Conservation (phyloP, 78 protist species). For the Goniomonas avonlea region DNA sequence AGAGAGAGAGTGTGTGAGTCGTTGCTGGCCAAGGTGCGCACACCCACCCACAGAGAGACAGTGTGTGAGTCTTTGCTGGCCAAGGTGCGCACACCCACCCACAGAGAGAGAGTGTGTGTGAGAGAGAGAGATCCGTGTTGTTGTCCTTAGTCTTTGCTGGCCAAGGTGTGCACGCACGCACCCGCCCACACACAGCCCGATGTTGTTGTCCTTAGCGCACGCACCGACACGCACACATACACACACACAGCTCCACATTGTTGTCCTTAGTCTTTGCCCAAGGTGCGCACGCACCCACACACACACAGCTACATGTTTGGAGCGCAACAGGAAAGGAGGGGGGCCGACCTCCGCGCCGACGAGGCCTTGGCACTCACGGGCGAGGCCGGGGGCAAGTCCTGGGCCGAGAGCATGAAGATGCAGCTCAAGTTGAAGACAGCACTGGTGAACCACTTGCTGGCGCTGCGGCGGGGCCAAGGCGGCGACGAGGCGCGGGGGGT, state of each 20-base stretch:
- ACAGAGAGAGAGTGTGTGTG: background rate
- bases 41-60: background rate
- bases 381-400: background rate
- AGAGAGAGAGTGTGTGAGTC: background rate
- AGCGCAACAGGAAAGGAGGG: background rate
- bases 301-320: no score
- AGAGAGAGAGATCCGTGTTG: no score
- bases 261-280: no score
- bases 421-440: conserved; percentile 9
- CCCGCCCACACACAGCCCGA: no score
- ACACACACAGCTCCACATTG: no score
- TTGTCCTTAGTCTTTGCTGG: background rate
- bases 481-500: background rate
- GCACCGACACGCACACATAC: no score
- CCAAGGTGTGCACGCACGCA: background rate
- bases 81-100: background rate
- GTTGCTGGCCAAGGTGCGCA: background rate
- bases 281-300: no score
- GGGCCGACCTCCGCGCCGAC: background rate
- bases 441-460: background rate
- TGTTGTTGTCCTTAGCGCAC: no score
- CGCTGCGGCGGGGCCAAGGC: background rate
- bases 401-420: background rate
- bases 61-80: background rate
- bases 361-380: background rate